Evolutionary conservation across 129 eudicot genomes (phyloP).

Genomic region (Lonicera japonica): DNA sequence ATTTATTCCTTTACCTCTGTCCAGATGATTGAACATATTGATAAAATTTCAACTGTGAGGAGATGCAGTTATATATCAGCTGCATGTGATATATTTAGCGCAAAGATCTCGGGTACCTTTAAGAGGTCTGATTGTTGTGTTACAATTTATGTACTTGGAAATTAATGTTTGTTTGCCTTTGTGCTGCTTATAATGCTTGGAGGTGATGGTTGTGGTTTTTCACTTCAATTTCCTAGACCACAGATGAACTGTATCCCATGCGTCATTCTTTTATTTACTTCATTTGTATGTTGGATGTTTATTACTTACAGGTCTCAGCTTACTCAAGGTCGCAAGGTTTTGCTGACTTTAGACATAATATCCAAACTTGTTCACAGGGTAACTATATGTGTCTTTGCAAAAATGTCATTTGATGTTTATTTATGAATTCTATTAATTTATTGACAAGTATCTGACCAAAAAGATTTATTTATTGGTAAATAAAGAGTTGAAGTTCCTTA

Average conservation of each 20-base stretch:
- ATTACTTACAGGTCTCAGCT: conserved; percentile 57
- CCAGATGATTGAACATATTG: conserved; percentile 83
- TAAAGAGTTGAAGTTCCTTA: too few species aligned
- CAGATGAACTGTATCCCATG: neutral
- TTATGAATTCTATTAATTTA: too few species aligned
- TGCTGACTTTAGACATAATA: conserved; percentile 69
- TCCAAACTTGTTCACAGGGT: conserved; percentile 86
- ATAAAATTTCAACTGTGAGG: conserved; percentile 71
- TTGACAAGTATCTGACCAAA: too few species aligned
- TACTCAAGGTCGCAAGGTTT: conserved; percentile 92
- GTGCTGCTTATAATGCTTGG: neutral
- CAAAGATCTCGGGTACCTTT: conserved; percentile 89
- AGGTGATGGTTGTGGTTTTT: neutral
- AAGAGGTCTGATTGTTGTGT: conserved; percentile 55
- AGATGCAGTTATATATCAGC: conserved; percentile 81
- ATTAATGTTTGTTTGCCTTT: neutral
- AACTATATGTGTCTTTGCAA: conserved; percentile 10
- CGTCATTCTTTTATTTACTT: neutral
- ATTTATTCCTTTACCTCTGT: conserved; percentile 14
- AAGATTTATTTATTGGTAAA: too few species aligned
- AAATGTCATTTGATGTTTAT: neutral
- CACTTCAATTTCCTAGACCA: neutral
- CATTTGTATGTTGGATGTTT: conserved; percentile 5
- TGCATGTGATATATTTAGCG: conserved; percentile 78
- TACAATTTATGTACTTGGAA: neutral